A percentile compares a stretch with the other conserved stretches of the same genome.
These are phyloP conservation scores for Tetracladium marchalianum DNA, from an alignment of 495 filamentous ascomycete genomes.

Conservation along the genomic window DNA sequence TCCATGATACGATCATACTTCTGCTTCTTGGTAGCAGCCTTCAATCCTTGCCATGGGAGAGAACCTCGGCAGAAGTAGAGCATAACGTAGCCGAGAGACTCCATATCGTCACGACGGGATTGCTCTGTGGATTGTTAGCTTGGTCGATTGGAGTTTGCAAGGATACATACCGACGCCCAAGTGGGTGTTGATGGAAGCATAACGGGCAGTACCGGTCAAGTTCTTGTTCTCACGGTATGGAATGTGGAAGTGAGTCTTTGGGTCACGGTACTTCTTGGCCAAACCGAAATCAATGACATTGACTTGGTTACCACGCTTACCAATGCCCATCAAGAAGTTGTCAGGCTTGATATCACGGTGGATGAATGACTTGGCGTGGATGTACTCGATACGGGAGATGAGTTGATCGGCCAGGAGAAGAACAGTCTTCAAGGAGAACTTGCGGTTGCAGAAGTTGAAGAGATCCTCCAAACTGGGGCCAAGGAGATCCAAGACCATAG, in stretches of 20 bases:
- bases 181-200: conserved; percentile 99
- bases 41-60: conserved; percentile 97
- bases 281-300: conserved; percentile 99
- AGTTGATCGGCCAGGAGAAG: conserved; percentile 95
- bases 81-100: conserved; percentile 99
- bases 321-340: conserved; percentile 99
- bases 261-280: conserved; percentile 99
- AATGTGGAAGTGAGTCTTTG: conserved; percentile 99
- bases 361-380: conserved; percentile 99
- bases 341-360: conserved; percentile 99
- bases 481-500: conserved; percentile 98
- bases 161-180: conserved; percentile 82
- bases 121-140: conserved; percentile 56
- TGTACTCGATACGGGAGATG: conserved; percentile 99
- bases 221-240: conserved; percentile 99
- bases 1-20: conserved; percentile 99
- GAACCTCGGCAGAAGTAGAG: conserved; percentile 99
- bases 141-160: background rate
- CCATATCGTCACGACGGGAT: conserved; percentile 99
- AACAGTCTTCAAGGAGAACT: conserved; percentile 99
- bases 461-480: conserved; percentile 96
- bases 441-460: conserved; percentile 99
- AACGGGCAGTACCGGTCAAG: conserved; percentile 96
- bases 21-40: conserved; percentile 99
- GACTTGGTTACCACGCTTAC: conserved; percentile 99